Conservation (phyloP, 2,329 filamentous ascomycete species). For the Alternaria burnsii region DNA sequence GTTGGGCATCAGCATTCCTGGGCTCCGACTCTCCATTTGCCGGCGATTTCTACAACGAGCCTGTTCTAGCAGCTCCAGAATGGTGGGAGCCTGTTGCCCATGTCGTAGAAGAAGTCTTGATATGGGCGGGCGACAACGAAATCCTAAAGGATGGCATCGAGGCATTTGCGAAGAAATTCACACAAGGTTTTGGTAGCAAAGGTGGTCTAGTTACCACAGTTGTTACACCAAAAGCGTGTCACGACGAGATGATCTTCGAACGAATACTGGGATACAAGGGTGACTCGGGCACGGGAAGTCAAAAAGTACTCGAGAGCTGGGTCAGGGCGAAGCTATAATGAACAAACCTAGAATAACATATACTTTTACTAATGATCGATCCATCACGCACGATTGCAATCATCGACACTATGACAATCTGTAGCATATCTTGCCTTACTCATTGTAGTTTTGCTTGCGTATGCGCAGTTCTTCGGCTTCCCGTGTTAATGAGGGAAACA, state of each 20-base stretch:
- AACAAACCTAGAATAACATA: background rate
- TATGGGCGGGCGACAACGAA: conserved; percentile 65
- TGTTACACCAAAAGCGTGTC: conserved; percentile 49
- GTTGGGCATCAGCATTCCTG: conserved; percentile 62
- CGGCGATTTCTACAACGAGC: conserved; percentile 63
- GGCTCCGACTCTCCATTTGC: conserved; percentile 56
- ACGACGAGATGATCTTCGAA: conserved; percentile 56
- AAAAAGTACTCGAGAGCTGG: conserved; percentile 51
- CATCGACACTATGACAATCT: background rate
- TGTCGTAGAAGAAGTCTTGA: conserved; percentile 57
- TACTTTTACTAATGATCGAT: background rate
- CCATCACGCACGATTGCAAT: background rate
- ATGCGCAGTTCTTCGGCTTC: no score
- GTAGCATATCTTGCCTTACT: background rate
- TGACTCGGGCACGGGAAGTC: conserved; percentile 47
- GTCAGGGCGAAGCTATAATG: conserved; percentile 47
- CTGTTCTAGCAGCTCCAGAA: conserved; percentile 56
- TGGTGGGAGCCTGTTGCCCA: conserved; percentile 64
- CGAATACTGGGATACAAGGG: conserved; percentile 51
- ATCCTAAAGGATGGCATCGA: conserved; percentile 65
- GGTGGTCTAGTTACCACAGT: conserved; percentile 46
- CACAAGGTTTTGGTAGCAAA: conserved; percentile 48
- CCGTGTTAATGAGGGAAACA: background rate
- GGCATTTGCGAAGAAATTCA: conserved; percentile 59
- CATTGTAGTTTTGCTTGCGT: background rate